phyloP scores from a whole-genome alignment of 345 rosid genomes.

The Erucastrum elatum region DNA sequence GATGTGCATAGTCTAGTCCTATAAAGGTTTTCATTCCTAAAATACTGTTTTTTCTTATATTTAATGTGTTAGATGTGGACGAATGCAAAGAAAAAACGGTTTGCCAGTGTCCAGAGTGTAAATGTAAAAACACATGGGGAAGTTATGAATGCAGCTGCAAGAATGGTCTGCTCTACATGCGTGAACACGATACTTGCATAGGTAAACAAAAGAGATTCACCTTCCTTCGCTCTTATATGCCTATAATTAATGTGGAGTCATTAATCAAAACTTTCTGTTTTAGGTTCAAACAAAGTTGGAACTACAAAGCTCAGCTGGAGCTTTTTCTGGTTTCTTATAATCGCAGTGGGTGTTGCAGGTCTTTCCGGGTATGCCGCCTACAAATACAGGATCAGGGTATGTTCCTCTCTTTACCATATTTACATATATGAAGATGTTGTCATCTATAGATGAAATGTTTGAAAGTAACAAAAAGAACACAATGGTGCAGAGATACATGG shows the following conservation, averaged over 20 bases:
- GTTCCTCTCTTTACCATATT: neutral
- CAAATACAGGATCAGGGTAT: slow-evolving; percentile 93
- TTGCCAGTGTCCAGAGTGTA: slow-evolving; percentile 57
- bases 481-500: slow-evolving; percentile 80
- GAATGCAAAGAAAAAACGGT: slow-evolving; percentile 82
- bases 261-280: neutral
- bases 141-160: slow-evolving; percentile 85
- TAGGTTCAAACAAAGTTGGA: slow-evolving; percentile 55
- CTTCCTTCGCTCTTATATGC: neutral
- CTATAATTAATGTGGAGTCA: neutral
- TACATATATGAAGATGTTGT: too few relatives aligned
- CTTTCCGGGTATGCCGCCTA: slow-evolving; percentile 74
- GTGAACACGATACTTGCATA: slow-evolving; percentile 84
- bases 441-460: too few relatives aligned
- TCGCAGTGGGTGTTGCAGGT: slow-evolving; percentile 67
- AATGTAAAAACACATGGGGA: slow-evolving; percentile 88
- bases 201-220: slow-evolving; percentile 50
- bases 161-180: slow-evolving; percentile 71
- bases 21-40: too few relatives aligned
- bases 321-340: slow-evolving; percentile 64
- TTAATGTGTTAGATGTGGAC: slow-evolving; percentile 46
- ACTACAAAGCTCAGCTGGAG: slow-evolving; percentile 61
- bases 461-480: too few relatives aligned
- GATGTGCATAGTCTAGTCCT: too few relatives aligned
- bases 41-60: too few relatives aligned